Conservation (phyloP, 2,329 filamentous ascomycete genomes). For the Clonostachys rhizophaga region DNA sequence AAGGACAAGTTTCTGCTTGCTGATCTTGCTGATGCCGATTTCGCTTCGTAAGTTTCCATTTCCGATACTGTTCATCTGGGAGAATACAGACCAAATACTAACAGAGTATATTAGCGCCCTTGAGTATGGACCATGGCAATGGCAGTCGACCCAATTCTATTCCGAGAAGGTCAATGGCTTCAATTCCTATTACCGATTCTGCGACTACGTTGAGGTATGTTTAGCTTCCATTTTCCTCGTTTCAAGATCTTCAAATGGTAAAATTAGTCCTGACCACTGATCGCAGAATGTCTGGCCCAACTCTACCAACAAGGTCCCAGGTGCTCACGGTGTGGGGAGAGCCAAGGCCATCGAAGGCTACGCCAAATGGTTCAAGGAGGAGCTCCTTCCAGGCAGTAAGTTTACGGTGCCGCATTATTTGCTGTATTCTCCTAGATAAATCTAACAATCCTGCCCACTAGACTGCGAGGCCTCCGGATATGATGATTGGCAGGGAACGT, state of each 20-base stretch:
- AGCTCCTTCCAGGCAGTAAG: constrained; percentile 41
- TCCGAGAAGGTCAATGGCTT: constrained; percentile 15
- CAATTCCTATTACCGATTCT: constrained; percentile 26
- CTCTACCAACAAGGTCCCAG: constrained; percentile 5
- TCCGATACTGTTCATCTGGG: neutral
- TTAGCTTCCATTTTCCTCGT: neutral
- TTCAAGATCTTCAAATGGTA: neutral
- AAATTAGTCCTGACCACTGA: no score
- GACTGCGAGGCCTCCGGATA: constrained; percentile 44
- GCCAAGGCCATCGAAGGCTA: constrained; percentile 47
- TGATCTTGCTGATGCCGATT: constrained; percentile 39
- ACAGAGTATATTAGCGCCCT: constrained; percentile 11
- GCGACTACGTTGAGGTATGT: constrained; percentile 19
- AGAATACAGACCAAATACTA: neutral
- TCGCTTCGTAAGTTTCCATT: constrained; percentile 22
- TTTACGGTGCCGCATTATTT: constrained; percentile 1
- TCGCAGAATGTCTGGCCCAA: constrained; percentile 10
- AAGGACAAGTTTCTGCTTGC: constrained; percentile 33
- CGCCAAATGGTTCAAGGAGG: constrained; percentile 42
- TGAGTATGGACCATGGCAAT: constrained; percentile 13
- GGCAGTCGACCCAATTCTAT: constrained; percentile 28
- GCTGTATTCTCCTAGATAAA: neutral
- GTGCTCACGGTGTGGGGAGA: constrained; percentile 40
- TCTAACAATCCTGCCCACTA: constrained; percentile 7
- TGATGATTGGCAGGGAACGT: constrained; percentile 27